These are phyloP conservation scores for Suillus tomentosus DNA, from an alignment of 768 basidiomycete genomes.

Conservation along the genomic window DNA sequence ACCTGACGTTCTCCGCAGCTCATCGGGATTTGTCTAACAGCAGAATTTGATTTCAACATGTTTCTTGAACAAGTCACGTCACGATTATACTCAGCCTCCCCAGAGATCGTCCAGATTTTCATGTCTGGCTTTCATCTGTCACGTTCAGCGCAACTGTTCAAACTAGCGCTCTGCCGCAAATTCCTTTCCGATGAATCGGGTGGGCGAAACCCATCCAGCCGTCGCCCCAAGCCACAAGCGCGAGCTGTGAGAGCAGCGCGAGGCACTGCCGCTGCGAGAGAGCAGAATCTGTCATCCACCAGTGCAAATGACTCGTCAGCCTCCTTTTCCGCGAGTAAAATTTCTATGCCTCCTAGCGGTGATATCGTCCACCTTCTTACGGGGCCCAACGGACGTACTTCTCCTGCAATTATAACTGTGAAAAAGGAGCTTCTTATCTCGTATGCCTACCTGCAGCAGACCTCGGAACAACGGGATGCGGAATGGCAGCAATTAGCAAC, in stretches of 20 bases:
- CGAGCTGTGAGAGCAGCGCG: slow-evolving; percentile 25
- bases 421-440: slow-evolving; percentile 44
- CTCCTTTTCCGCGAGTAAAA: slow-evolving; percentile 30
- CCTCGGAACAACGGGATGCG: slow-evolving; percentile 30
- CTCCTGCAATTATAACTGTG: slow-evolving; percentile 23
- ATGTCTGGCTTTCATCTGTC: slow-evolving; percentile 41
- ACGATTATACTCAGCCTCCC: slow-evolving; percentile 33
- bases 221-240: slow-evolving; percentile 38
- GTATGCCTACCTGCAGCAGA: slow-evolving; percentile 38
- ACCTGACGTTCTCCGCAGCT: slow-evolving; percentile 31
- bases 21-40: slow-evolving; percentile 41
- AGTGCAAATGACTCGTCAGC: slow-evolving; percentile 12
- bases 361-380: slow-evolving; percentile 31
- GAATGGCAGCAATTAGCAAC: slow-evolving; percentile 36
- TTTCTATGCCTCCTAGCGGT: slow-evolving; percentile 17
- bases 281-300: background rate
- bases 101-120: slow-evolving; percentile 35
- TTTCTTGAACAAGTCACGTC: slow-evolving; percentile 39
- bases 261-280: slow-evolving; percentile 1
- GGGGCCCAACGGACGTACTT: slow-evolving; percentile 22
- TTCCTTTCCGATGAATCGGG: slow-evolving; percentile 33
- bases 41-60: slow-evolving; percentile 38
- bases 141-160: slow-evolving; percentile 40
- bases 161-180: slow-evolving; percentile 45
- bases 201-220: slow-evolving; percentile 17